A percentile compares a stretch with the other conserved stretches of the same genome.
Conservation (phyloP, 345 rosid species). For the Rhizophora apiculata region DNA sequence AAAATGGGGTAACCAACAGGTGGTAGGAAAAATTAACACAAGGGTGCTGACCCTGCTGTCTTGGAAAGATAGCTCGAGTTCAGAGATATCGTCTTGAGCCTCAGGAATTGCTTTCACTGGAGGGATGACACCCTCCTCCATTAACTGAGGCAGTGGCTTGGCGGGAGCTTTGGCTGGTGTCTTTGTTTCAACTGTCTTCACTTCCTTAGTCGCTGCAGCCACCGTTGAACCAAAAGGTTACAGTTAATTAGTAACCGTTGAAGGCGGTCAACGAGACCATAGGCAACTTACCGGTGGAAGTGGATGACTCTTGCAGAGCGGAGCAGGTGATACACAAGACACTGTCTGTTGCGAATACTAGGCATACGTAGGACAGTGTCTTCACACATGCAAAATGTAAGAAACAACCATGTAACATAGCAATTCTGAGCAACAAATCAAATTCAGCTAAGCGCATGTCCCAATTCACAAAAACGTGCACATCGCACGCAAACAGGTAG, state of each 20-base stretch:
- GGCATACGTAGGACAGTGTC: not conserved
- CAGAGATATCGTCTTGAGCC: slow-evolving; percentile 57
- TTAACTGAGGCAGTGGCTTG: slow-evolving; percentile 65
- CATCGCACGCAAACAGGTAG: too few relatives aligned
- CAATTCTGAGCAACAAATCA: too few relatives aligned
- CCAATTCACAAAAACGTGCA: too few relatives aligned
- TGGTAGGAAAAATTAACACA: too few relatives aligned
- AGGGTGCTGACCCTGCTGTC: too few relatives aligned
- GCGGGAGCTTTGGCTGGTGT: slow-evolving; percentile 51
- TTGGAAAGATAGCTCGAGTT: slow-evolving; percentile 38
- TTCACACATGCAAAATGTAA: too few relatives aligned
- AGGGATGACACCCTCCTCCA: slow-evolving; percentile 91
- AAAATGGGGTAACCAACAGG: too few relatives aligned
- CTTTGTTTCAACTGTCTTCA: slow-evolving; percentile 29
- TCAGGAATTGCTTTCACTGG: slow-evolving; percentile 53
- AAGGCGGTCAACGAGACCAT: not conserved
- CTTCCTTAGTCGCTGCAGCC: slow-evolving; percentile 46
- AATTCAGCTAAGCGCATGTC: too few relatives aligned
- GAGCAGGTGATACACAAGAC: slow-evolving; percentile 40
- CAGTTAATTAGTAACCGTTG: not conserved
- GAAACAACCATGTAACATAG: not conserved
- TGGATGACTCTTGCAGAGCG: slow-evolving; percentile 70
- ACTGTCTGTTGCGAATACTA: slow-evolving; percentile 34
- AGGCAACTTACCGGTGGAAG: slow-evolving; percentile 45
- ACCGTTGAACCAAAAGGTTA: slow-evolving; percentile 21